phyloP scores from a whole-genome alignment of 83 land plant genomes.

The Picea abies region DNA sequence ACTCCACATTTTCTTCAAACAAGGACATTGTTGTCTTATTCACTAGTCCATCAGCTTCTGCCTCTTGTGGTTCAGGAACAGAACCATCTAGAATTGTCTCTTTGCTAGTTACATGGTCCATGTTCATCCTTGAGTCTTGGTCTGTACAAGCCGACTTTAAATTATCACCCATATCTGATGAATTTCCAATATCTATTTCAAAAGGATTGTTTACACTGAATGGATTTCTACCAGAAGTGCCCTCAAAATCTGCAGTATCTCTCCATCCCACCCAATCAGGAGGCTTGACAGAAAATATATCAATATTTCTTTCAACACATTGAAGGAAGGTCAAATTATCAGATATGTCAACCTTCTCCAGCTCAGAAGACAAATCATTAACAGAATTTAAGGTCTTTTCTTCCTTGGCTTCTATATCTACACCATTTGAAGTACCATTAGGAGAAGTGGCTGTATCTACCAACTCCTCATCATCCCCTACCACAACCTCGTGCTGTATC shows the following conservation, averaged over 20 bases:
- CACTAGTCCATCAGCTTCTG: background rate
- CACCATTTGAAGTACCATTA: constrained; percentile 7
- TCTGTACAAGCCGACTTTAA: background rate
- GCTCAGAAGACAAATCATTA: constrained; percentile 15
- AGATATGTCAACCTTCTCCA: constrained; percentile 23
- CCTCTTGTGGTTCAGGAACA: background rate
- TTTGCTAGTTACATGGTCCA: background rate
- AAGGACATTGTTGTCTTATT: background rate
- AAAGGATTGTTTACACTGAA: constrained; percentile 14
- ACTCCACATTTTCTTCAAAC: constrained; percentile 20
- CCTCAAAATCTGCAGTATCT: constrained; percentile 47
- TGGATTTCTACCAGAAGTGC: constrained; percentile 20
- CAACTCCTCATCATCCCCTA: constrained; percentile 64
- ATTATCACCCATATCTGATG: background rate
- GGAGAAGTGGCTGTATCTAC: constrained; percentile 53
- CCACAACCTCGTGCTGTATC: constrained; percentile 65
- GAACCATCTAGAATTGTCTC: background rate
- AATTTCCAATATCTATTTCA: background rate
- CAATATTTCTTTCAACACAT: constrained; percentile 14
- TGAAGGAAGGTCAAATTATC: constrained; percentile 14
- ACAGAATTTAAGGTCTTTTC: constrained; percentile 5
- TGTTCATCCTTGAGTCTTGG: background rate
- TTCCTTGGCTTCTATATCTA: constrained; percentile 10
- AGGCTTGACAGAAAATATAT: constrained; percentile 37
- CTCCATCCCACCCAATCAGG: constrained; percentile 84